Conservation (phyloP, 441 rosid species). For the Jatropha podagrica region DNA sequence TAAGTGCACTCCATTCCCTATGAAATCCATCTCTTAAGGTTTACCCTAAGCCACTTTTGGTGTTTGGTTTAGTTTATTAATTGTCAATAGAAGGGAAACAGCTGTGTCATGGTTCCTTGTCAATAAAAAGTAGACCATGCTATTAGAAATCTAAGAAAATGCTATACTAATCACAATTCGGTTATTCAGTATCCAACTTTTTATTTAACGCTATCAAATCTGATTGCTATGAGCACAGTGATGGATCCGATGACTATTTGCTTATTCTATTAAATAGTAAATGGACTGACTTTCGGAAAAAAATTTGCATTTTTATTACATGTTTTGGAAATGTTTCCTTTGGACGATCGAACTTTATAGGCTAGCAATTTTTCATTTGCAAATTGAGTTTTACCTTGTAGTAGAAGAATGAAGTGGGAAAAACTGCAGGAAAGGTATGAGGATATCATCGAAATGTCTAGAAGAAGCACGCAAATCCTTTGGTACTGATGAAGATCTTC, state of each 20-base stretch:
- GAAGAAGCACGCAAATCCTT: slow-evolving; percentile 80
- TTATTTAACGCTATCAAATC: neutral
- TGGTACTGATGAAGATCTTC: slow-evolving; percentile 95
- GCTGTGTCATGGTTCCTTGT: neutral
- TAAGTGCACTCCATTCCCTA: no score
- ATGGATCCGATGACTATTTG: neutral
- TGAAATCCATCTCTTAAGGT: no score
- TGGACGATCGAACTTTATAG: neutral
- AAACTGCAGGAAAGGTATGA: slow-evolving; percentile 53
- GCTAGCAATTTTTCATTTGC: neutral
- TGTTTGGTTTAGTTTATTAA: no score
- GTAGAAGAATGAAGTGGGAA: neutral
- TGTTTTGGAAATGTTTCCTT: neutral
- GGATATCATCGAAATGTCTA: slow-evolving; percentile 64
- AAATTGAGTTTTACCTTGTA: neutral
- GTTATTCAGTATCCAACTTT: neutral
- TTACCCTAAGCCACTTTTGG: no score
- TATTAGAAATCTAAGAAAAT: neutral
- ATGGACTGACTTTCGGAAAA: neutral
- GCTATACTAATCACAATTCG: neutral
- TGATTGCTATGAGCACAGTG: neutral
- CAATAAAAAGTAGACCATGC: neutral
- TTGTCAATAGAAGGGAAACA: neutral
- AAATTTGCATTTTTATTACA: neutral
- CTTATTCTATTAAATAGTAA: neutral